A percentile compares a stretch with the other conserved stretches of the same genome.
phyloP scores from a whole-genome alignment of 1,284 basidiomycete genomes.

The Leccinum subspadiceum region DNA sequence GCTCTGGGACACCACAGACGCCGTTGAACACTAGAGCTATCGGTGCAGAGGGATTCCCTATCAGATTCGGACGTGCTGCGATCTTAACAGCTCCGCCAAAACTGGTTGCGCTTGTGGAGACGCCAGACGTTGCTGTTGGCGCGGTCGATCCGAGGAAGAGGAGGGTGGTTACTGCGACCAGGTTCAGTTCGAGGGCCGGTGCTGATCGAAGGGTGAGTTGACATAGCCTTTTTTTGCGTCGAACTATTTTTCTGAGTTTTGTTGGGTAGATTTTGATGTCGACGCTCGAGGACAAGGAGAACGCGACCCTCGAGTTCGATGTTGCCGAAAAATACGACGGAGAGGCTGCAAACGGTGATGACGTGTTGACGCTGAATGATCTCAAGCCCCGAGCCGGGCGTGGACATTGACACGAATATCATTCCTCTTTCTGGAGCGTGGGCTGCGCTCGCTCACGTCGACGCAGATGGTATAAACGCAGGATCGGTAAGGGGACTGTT shows the following conservation, averaged over 20 bases:
- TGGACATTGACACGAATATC: conserved; percentile 63
- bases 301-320: conserved; percentile 24
- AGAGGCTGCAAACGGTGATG: conserved; percentile 8
- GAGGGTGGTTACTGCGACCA: conserved; percentile 79
- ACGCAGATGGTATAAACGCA: conserved; percentile 37
- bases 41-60: conserved; percentile 37
- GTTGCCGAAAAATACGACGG: conserved; percentile 30
- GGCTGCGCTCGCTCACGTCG: conserved; percentile 51
- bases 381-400: conserved; percentile 30
- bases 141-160: conserved; percentile 80
- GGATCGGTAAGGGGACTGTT: conserved; percentile 53
- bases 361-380: conserved; percentile 15
- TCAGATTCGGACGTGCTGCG: conserved; percentile 63
- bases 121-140: conserved; percentile 78
- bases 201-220: conserved; percentile 70
- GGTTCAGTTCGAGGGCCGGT: conserved; percentile 78
- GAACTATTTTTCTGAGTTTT: conserved; percentile 4
- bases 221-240: not conserved
- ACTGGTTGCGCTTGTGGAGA: conserved; percentile 77
- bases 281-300: conserved; percentile 63
- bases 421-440: conserved; percentile 65
- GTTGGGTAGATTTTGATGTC: conserved; percentile 68
- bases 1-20: conserved; percentile 40
- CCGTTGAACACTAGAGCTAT: conserved; percentile 28
- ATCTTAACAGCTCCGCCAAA: conserved; percentile 77